phyloP scores from a whole-genome alignment of 2,329 filamentous ascomycete genomes.

The Fusarium floridanum region DNA sequence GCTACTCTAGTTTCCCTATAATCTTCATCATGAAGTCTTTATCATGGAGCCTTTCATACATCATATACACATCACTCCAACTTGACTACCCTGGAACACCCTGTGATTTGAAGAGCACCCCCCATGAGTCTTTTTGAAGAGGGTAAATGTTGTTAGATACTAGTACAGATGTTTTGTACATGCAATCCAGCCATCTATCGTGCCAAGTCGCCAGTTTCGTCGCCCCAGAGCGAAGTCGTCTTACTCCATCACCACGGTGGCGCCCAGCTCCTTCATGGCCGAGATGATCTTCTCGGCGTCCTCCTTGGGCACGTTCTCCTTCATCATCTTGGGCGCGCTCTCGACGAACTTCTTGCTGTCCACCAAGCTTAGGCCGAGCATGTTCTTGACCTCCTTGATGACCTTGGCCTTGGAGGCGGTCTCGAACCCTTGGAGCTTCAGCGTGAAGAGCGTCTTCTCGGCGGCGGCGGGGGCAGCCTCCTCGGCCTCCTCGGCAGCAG shows the following conservation, averaged over 20 bases:
- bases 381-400: slow-evolving; percentile 99
- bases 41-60: slow-evolving; percentile 4
- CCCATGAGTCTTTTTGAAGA: slow-evolving; percentile 32
- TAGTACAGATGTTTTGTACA: slow-evolving; percentile 58
- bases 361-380: slow-evolving; percentile 95
- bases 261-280: slow-evolving; percentile 92
- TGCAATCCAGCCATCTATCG: slow-evolving; percentile 52
- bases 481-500: slow-evolving; percentile 83
- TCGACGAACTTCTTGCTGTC: slow-evolving; percentile 99
- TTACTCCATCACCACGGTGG: slow-evolving; percentile 92
- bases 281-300: slow-evolving; percentile 99
- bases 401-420: slow-evolving; percentile 94
- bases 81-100: slow-evolving; percentile 22
- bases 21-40: neutral
- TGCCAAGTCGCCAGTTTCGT: slow-evolving; percentile 46
- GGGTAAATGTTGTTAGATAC: slow-evolving; percentile 49
- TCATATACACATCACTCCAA: slow-evolving; percentile 3
- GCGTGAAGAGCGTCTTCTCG: slow-evolving; percentile 97
- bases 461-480: slow-evolving; percentile 89
- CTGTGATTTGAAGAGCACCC: slow-evolving; percentile 35
- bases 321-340: slow-evolving; percentile 97
- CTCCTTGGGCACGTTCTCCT: slow-evolving; percentile 98
- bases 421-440: slow-evolving; percentile 94
- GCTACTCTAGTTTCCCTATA: neutral
- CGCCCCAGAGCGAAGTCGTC: slow-evolving; percentile 26